phyloP scores from a whole-genome alignment of 1,139 yeast species.

The Candida pseudocylindracea region DNA sequence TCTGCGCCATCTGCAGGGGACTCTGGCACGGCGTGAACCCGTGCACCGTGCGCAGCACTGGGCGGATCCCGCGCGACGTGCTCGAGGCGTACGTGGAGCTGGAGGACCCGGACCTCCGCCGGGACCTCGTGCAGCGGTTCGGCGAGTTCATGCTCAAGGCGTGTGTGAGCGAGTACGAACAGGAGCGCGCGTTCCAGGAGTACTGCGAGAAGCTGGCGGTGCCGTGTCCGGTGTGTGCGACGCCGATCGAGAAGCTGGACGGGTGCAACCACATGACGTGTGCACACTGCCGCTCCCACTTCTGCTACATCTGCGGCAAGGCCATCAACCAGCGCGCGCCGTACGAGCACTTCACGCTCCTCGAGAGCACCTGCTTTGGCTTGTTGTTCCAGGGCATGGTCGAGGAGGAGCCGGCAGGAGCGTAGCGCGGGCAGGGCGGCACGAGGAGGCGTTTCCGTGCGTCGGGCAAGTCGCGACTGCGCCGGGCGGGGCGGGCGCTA shows the following conservation, averaged over 20 bases:
- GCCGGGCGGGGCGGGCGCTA: too few relatives aligned
- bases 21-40: constrained; percentile 35
- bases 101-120: constrained; percentile 10
- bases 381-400: constrained; percentile 36
- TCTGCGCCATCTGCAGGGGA: constrained; percentile 34
- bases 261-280: constrained; percentile 58
- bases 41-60: constrained; percentile 11
- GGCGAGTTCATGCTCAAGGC: constrained; percentile 21
- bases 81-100: constrained; percentile 16
- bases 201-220: constrained; percentile 13
- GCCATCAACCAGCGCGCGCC: constrained; percentile 17
- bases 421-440: too few relatives aligned
- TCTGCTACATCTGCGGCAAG: constrained; percentile 36
- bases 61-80: constrained; percentile 24
- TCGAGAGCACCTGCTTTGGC: constrained; percentile 22
- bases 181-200: constrained; percentile 22
- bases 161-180: constrained; percentile 20
- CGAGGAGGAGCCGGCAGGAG: too few relatives aligned
- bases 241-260: constrained; percentile 32
- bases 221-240: constrained; percentile 31
- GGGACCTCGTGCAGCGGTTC: constrained; percentile 20
- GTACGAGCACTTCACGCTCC: constrained; percentile 28
- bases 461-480: too few relatives aligned
- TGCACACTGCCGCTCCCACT: constrained; percentile 20
- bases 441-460: too few relatives aligned